Percentiles rank a stretch among this genome's conserved stretches.
Conservation (phyloP, 2,329 filamentous ascomycete species). For the Thelonectria rubi region DNA sequence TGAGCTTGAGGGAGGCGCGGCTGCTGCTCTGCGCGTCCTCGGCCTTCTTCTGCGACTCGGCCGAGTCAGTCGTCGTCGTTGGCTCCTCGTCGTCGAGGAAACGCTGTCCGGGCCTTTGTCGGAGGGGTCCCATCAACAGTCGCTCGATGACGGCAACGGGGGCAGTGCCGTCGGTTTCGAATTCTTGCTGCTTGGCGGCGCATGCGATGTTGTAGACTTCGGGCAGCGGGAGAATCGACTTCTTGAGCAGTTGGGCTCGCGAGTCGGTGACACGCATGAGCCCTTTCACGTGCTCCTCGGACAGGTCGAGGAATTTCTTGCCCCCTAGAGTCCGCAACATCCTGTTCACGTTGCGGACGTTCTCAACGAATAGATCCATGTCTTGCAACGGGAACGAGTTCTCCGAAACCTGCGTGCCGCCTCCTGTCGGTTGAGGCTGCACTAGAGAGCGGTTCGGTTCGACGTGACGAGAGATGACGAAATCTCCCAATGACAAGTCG, state of each 20-base stretch:
- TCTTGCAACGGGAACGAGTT: conserved; percentile 43
- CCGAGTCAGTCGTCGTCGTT: conserved; percentile 33
- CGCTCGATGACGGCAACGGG: conserved; percentile 44
- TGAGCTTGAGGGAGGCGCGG: conserved; percentile 59
- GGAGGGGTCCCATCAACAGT: conserved; percentile 45
- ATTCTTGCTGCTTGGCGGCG: conserved; percentile 42
- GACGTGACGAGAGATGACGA: conserved; percentile 50
- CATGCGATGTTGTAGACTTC: conserved; percentile 53
- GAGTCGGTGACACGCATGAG: conserved; percentile 42
- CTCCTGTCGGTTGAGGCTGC: conserved; percentile 42
- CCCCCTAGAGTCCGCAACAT: conserved; percentile 55
- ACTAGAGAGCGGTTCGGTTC: conserved; percentile 36
- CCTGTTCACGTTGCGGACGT: conserved; percentile 56
- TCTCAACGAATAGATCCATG: conserved; percentile 55
- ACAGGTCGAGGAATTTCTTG: conserved; percentile 36
- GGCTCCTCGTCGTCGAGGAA: conserved; percentile 44
- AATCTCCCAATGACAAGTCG: conserved; percentile 53
- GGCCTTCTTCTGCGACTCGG: conserved; percentile 42
- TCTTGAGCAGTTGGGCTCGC: conserved; percentile 44
- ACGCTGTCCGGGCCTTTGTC: conserved; percentile 45
- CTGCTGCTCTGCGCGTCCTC: conserved; percentile 44
- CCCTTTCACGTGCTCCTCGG: conserved; percentile 37
- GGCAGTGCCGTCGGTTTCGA: conserved; percentile 32
- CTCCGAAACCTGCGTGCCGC: conserved; percentile 31
- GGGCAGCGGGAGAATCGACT: conserved; percentile 50